These are phyloP conservation scores for Solanum bulbocastanum DNA, from an alignment of 257 asterid genomes.

Conservation along the genomic window DNA sequence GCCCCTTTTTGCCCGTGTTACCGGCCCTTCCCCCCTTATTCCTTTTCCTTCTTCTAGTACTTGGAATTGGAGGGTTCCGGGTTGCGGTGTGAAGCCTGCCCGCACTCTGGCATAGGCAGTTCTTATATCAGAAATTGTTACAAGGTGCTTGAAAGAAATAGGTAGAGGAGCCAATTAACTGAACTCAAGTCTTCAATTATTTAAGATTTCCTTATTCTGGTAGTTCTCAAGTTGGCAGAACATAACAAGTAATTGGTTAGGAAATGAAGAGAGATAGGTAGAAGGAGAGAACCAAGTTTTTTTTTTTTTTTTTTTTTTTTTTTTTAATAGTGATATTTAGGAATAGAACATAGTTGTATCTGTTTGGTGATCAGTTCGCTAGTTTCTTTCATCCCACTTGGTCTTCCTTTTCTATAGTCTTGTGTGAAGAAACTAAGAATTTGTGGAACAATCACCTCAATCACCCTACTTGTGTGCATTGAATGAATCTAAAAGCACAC, in stretches of 20 bases:
- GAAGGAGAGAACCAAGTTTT: background rate
- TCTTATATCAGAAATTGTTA: background rate
- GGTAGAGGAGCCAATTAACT: background rate
- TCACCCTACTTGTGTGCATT: background rate
- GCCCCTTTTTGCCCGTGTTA: background rate
- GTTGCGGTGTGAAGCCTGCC: background rate
- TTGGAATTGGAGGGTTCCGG: background rate
- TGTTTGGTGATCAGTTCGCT: background rate
- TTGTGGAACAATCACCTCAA: background rate
- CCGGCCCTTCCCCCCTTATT: background rate
- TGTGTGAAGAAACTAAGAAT: background rate
- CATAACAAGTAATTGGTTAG: background rate
- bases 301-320: too few relatives aligned
- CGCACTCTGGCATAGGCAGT: background rate
- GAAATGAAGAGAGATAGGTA: background rate
- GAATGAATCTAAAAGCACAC: background rate
- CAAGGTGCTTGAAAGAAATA: background rate
- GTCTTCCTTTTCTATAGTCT: background rate
- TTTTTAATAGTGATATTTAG: background rate
- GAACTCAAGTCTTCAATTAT: background rate
- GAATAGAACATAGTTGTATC: background rate
- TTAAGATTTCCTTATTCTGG: background rate
- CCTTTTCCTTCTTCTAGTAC: background rate
- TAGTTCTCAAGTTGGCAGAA: background rate
- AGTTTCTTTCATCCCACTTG: background rate